Percentiles rank a stretch among this genome's conserved stretches.
phyloP scores from a whole-genome alignment of 2,329 filamentous ascomycete species.

The Claviceps paspali region DNA sequence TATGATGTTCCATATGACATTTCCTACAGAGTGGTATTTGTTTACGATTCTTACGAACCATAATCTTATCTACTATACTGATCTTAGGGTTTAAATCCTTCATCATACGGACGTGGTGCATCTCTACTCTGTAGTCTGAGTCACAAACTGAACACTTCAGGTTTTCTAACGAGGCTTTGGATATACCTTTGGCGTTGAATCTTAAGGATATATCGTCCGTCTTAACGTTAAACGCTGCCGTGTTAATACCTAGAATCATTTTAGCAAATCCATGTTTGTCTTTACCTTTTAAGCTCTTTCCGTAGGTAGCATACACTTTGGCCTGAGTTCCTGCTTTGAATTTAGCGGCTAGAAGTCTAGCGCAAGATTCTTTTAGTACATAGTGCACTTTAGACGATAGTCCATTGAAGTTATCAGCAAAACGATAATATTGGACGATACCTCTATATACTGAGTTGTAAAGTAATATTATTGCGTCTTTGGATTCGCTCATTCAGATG shows the following conservation, averaged over 20 bases:
- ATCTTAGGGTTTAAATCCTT: not conserved
- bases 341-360: not conserved
- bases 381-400: not conserved
- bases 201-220: not conserved
- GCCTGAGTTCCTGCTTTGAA: not conserved
- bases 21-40: not conserved
- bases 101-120: not conserved
- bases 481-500: not conserved
- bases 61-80: not conserved
- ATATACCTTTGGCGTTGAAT: not conserved
- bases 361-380: not conserved
- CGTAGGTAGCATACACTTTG: not conserved
- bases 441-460: not conserved
- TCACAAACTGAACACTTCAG: not conserved
- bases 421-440: not conserved
- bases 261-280: not conserved
- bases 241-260: not conserved
- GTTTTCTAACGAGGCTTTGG: not conserved
- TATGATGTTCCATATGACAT: not conserved
- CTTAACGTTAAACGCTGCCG: not conserved
- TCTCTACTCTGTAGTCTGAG: not conserved
- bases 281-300: not conserved
- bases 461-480: not conserved
- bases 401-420: not conserved
- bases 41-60: not conserved